phyloP scores from a whole-genome alignment of 202 grass and related monocot species.

The Carex arenaria region DNA sequence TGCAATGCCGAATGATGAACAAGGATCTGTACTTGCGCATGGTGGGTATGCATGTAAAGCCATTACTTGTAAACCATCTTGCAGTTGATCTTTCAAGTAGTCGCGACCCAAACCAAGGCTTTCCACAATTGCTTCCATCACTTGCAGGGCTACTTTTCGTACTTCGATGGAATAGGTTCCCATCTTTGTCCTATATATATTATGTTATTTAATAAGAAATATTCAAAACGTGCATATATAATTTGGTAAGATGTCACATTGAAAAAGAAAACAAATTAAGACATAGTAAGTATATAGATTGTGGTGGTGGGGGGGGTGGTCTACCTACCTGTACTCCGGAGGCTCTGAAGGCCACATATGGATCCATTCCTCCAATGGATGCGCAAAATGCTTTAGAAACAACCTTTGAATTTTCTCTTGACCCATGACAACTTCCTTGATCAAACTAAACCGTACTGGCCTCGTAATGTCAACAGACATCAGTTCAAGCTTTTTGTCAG shows the following conservation, averaged over 20 bases:
- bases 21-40: conserved; percentile 17
- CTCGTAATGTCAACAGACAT: conserved; percentile 42
- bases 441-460: conserved; percentile 51
- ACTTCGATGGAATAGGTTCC: conserved; percentile 50
- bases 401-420: conserved; percentile 26
- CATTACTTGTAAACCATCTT: conserved; percentile 57
- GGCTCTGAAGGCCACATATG: conserved; percentile 57
- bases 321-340: conserved; percentile 37
- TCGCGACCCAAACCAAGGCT: conserved; percentile 36
- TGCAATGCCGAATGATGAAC: conserved; percentile 31
- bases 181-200: conserved; percentile 42
- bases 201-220: neutral
- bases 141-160: conserved; percentile 41
- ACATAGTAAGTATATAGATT: neutral
- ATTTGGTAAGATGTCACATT: neutral
- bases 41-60: conserved; percentile 54
- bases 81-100: conserved; percentile 50
- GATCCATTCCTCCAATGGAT: conserved; percentile 57
- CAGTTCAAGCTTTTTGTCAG: conserved; percentile 39
- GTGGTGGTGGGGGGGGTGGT: neutral
- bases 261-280: neutral
- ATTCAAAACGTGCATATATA: neutral
- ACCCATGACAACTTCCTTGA: conserved; percentile 31
- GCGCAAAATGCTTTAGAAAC: conserved; percentile 64
- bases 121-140: conserved; percentile 61